A percentile compares a stretch with the other conserved stretches of the same genome.
phyloP scores from a whole-genome alignment of 305 asterid species.

The Fraxinus velutina region DNA sequence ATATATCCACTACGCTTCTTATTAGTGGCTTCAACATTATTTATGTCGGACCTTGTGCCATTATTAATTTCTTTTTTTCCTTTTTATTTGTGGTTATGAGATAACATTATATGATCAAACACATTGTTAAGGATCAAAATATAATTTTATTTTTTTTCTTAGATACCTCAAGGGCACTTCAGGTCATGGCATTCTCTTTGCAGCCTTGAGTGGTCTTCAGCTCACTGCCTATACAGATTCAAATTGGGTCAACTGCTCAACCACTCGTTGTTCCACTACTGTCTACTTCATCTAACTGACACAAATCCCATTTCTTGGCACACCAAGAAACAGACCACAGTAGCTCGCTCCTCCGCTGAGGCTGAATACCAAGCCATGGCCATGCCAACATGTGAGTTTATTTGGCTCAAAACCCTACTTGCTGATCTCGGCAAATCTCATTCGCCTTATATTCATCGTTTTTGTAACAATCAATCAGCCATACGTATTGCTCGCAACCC shows the following conservation, averaged over 20 bases:
- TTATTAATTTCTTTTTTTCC: too few species aligned
- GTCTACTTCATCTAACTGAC: background rate
- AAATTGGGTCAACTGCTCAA: background rate
- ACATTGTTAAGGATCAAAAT: too few species aligned
- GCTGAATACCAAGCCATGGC: background rate
- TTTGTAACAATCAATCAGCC: too few species aligned
- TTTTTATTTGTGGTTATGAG: too few species aligned
- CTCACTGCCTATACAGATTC: background rate
- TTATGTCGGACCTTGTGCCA: background rate
- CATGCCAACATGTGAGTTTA: background rate
- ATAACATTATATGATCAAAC: too few species aligned
- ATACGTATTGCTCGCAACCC: too few species aligned
- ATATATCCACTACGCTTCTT: background rate
- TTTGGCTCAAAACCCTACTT: background rate
- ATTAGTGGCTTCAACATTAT: background rate
- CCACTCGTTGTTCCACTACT: background rate
- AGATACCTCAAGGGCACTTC: background rate
- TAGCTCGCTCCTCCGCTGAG: background rate
- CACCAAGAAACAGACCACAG: background rate
- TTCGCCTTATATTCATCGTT: too few species aligned
- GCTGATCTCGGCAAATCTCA: background rate
- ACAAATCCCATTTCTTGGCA: background rate
- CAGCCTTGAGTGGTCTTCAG: background rate
- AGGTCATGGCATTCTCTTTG: background rate
- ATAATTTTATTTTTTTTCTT: background rate